phyloP scores from a whole-genome alignment of 2,329 filamentous ascomycete genomes.

The Colletotrichum melonis region DNA sequence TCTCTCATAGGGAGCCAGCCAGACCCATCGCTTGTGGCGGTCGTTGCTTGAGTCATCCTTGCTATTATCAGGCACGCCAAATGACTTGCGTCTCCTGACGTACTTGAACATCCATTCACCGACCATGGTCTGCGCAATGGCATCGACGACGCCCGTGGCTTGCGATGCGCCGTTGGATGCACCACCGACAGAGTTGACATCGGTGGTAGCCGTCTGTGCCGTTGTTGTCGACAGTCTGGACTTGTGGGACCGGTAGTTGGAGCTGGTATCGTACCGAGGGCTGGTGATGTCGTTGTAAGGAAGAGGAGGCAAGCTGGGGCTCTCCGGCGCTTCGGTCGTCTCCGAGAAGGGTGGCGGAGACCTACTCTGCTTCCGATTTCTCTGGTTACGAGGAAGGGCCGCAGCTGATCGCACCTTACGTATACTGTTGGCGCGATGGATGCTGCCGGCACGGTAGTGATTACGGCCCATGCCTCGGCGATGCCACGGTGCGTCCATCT shows the following conservation, averaged over 20 bases:
- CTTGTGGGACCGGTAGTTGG: constrained; percentile 59
- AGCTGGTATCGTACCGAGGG: constrained; percentile 54
- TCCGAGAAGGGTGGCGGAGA: constrained; percentile 75
- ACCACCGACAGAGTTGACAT: constrained; percentile 43
- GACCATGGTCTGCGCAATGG: constrained; percentile 98
- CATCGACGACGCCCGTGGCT: constrained; percentile 87
- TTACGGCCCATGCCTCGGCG: constrained; percentile 60
- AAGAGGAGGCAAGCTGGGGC: constrained; percentile 77
- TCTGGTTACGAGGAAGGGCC: constrained; percentile 70
- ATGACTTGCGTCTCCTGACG: constrained; percentile 87
- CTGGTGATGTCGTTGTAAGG: constrained; percentile 78
- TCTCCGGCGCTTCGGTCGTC: constrained; percentile 75
- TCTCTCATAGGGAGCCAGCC: constrained; percentile 95
- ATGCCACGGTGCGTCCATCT: constrained; percentile 65
- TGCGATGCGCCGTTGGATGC: constrained; percentile 71
- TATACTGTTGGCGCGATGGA: constrained; percentile 70
- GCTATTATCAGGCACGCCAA: constrained; percentile 78
- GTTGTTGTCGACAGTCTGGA: constrained; percentile 72
- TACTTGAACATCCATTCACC: constrained; percentile 98
- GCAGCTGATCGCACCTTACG: constrained; percentile 89
- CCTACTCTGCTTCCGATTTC: constrained; percentile 62
- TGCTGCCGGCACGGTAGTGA: constrained; percentile 60
- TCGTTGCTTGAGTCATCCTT: constrained; percentile 79
- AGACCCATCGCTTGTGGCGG: constrained; percentile 97
- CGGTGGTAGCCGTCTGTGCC: constrained; percentile 56